Evolutionary conservation across 2,329 filamentous ascomycete species (phyloP), one percentile per base, ranked within the genome.

Genomic region (Pseudogymnoascus sp.): DNA sequence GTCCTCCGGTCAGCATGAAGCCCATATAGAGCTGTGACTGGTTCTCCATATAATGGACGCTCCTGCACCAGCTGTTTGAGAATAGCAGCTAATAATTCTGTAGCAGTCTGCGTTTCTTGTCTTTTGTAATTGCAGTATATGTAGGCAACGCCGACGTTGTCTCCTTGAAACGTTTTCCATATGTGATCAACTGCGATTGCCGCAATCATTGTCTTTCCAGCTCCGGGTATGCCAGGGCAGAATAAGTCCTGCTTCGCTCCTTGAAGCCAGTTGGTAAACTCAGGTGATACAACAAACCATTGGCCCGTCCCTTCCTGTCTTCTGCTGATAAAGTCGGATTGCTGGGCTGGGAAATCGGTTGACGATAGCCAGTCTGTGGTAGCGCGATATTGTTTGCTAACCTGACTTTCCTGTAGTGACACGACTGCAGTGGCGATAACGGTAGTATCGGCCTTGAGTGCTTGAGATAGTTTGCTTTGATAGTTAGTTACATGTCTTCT

Each of bases 281-380:
- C 57, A 22, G 33, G n/a, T 7, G 64, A 65, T 2, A 30, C 35
- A 0, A 65, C 14, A 4, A 65, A 59, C 62, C 64, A 65, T 35
- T 63, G 2, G 1, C 63, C 63, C 36, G 63, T 65, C 4, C 70
- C 74, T 16, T 62, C 12, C 57, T 79, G 72, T 33, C 72, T 70
- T 9, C 67, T 64, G 1, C 58, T 63, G 3, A 78, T 63, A 14
- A 70, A 70, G 61, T 79, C 77, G 5, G 57, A 69, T 30, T 81
- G 78, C 38, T 78, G 73, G 20, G 67, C 14, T 2, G 58, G 54
- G 62, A 75, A 77, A 35, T 77, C 67, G 3, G 68, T 61, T 1
- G 68, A 63, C 0, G 74, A 72, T 6, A 80, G 66, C 78, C 77
- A 79, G 6, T 74, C 28, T 2, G 4, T 58, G 7, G 14, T 22